Percentiles rank a stretch among this genome's conserved stretches.
Evolutionary conservation across 140 eudicot species (phyloP).

Genomic region (Flaveria floridana): DNA sequence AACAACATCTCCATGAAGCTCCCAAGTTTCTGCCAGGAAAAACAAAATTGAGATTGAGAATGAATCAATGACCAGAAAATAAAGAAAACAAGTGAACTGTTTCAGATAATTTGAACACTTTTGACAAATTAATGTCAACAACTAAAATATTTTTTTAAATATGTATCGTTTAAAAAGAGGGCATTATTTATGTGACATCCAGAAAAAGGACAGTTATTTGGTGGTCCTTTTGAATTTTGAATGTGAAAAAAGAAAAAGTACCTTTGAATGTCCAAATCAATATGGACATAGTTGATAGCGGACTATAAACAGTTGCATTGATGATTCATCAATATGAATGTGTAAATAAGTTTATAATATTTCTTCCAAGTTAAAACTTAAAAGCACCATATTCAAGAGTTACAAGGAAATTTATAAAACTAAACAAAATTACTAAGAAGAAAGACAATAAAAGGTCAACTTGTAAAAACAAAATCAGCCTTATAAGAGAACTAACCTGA

Average conservation of each 20-base stretch:
- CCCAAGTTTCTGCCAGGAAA: constrained; percentile 79
- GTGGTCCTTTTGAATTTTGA: neutral
- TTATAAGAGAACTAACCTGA: constrained; percentile 56
- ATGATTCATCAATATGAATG: neutral
- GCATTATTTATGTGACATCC: neutral
- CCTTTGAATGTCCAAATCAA: neutral
- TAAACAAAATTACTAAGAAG: neutral
- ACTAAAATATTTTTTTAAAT: neutral
- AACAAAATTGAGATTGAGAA: constrained; percentile 24
- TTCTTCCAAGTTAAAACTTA: neutral
- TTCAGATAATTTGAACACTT: neutral
- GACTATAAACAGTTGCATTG: neutral
- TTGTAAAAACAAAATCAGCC: constrained; percentile 1
- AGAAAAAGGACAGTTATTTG: constrained; percentile 2
- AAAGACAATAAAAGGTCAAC: neutral
- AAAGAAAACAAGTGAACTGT: neutral
- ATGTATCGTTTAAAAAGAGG: constrained; percentile 8
- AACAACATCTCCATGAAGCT: constrained; percentile 99
- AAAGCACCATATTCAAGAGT: constrained; percentile 15
- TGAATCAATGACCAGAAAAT: constrained; percentile 11
- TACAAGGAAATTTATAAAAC: neutral
- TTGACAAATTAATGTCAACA: neutral
- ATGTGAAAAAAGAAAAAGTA: neutral
- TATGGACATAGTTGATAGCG: neutral
- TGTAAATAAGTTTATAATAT: neutral